A percentile compares a stretch with the other conserved stretches of the same genome.
These are phyloP conservation scores for Styphnolobium japonicum DNA, from an alignment of 306 rosid species.

Conservation along the genomic window DNA sequence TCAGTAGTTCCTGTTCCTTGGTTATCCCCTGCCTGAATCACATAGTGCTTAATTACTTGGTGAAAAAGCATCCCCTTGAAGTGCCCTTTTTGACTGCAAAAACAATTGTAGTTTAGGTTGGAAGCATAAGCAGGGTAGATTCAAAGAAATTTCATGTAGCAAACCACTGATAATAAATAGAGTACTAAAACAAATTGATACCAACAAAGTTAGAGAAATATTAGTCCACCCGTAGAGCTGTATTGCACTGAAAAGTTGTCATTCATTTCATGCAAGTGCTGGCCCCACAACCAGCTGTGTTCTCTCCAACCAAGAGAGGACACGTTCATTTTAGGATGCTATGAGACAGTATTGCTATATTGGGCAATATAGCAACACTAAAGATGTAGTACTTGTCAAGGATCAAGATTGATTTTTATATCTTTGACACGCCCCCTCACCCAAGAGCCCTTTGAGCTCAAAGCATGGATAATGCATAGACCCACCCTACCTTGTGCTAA, in stretches of 20 bases:
- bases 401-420: too few relatives aligned
- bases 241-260: neutral
- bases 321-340: neutral
- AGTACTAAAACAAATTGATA: neutral
- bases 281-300: neutral
- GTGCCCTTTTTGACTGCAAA: slow-evolving; percentile 82
- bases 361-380: neutral
- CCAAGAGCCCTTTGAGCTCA: too few relatives aligned
- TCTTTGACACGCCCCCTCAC: too few relatives aligned
- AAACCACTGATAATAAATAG: slow-evolving; percentile 1
- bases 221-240: neutral
- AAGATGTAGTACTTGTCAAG: neutral
- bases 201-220: neutral
- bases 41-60: slow-evolving; percentile 76
- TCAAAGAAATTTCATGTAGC: neutral
- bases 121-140: neutral
- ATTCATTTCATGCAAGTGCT: neutral
- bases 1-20: slow-evolving; percentile 67
- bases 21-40: slow-evolving; percentile 80
- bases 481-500: too few relatives aligned
- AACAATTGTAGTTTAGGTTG: slow-evolving; percentile 14
- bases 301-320: neutral
- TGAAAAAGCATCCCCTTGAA: slow-evolving; percentile 83
- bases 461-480: too few relatives aligned
- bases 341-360: neutral